phyloP scores from a whole-genome alignment of 495 filamentous ascomycete genomes.

The Cairneyella variabilis region DNA sequence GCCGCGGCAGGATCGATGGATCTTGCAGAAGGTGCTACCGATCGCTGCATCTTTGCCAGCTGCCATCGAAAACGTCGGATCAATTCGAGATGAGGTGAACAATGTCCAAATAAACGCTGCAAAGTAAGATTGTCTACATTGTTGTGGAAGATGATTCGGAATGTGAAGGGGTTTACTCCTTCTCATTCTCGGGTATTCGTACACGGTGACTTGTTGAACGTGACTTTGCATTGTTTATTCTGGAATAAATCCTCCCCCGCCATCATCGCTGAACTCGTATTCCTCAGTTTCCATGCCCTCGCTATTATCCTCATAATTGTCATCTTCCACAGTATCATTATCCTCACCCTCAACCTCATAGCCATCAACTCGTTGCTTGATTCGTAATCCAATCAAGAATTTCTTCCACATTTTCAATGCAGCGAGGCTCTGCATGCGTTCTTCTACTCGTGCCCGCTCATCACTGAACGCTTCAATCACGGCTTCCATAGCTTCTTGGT shows the following conservation, averaged over 20 bases:
- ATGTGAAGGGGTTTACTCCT: too few species aligned
- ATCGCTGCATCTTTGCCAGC: too few species aligned
- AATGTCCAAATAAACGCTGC: too few species aligned
- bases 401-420: slow-evolving; percentile 71
- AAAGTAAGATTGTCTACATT: too few species aligned
- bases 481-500: slow-evolving; percentile 64
- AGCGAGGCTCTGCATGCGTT: slow-evolving; percentile 49
- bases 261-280: slow-evolving; percentile 36
- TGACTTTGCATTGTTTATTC: too few species aligned
- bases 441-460: slow-evolving; percentile 52
- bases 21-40: too few species aligned
- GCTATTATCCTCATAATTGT: slow-evolving; percentile 20
- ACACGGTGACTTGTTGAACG: too few species aligned
- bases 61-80: too few species aligned
- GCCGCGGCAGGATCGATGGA: too few species aligned
- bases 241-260: slow-evolving; percentile 24
- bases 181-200: too few species aligned
- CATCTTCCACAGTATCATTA: slow-evolving; percentile 26
- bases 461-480: slow-evolving; percentile 62
- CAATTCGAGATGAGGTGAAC: too few species aligned
- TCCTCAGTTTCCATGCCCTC: slow-evolving; percentile 33
- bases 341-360: slow-evolving; percentile 51
- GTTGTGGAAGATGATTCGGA: too few species aligned
- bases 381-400: slow-evolving; percentile 70
- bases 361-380: slow-evolving; percentile 68